Evolutionary conservation across 441 rosid species (phyloP).

Genomic region (Breynia disticha): DNA sequence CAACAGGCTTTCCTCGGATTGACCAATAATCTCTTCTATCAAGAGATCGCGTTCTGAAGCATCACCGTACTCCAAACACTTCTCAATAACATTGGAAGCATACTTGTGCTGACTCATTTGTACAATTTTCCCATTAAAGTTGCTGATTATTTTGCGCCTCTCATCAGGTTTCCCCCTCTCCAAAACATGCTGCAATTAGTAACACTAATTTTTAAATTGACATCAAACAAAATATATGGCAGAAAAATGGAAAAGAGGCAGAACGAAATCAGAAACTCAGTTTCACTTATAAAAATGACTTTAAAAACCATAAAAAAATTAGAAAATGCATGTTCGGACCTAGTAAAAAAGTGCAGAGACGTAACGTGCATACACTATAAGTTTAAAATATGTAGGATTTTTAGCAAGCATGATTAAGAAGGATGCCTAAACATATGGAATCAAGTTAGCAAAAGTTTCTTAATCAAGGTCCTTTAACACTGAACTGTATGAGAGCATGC

Average conservation of each 20-base stretch:
- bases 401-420: too few relatives aligned
- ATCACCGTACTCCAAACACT: constrained; percentile 53
- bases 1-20: constrained; percentile 46
- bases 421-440: too few relatives aligned
- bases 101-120: constrained; percentile 61
- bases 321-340: too few relatives aligned
- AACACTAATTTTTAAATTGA: background rate
- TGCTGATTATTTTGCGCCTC: constrained; percentile 44
- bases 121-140: constrained; percentile 46
- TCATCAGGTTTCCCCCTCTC: constrained; percentile 47
- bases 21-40: constrained; percentile 46
- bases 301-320: too few relatives aligned
- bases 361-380: too few relatives aligned
- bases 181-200: constrained; percentile 43
- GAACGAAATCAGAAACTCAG: background rate
- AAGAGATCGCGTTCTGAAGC: constrained; percentile 40
- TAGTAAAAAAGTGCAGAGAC: too few relatives aligned
- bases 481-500: too few relatives aligned
- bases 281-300: too few relatives aligned
- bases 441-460: too few relatives aligned
- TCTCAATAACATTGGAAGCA: constrained; percentile 69
- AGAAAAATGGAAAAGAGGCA: background rate
- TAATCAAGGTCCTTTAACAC: too few relatives aligned
- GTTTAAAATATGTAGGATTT: too few relatives aligned
- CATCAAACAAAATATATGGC: background rate